Base-by-base conservation (phyloP, 2,329 filamentous ascomycete species). In the Fusarium lyarnte region DNA sequence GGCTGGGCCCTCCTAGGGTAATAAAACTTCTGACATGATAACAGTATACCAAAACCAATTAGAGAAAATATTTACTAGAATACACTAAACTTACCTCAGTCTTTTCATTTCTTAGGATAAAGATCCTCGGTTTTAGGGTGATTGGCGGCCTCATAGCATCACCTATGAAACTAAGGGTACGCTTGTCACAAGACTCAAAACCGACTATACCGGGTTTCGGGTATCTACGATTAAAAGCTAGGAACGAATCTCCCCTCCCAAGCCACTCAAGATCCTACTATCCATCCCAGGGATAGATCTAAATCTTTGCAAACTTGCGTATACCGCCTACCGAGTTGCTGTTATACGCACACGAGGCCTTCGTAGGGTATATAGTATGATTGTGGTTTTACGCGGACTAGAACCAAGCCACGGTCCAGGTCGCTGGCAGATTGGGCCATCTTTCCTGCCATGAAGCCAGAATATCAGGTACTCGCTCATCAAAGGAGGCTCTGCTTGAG, bases 361-460 rank as follows among this genome's bases (percentile, higher is more conserved):
- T 57, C 10, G 14, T 46, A 13, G 8, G 27, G 11, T 38, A 9
- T 31, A 41, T 45, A 21, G 21, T 27, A 49, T 31, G 47, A 38
- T 17, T 36, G 47, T 49, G 41, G 27, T 42, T 45, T 69, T 55
- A 57, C 45, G 49, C 27, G 45, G 43, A 45, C 64, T 84, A 98
- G 79, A 98, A 94, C 95, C 96, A 99, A 31, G 94, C 94, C 80
- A 98, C 80, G 29, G 95, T 98, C 96, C 96, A 99, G 62, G 96
- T 87, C 6, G 94, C 93, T 23, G 96, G 96, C 75, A 98, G 82
- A 76, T 94, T 92, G 9, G 96, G 95, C 94, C 95, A 98, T 75
- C 92, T 89, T 81, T 97, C 95, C 83, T 99, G 96, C 96, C 96
- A 99, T 58, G 91, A 90, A 4, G 91, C 95, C 68, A 99, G 84